Base-by-base conservation (phyloP, 208 protist genomes). In the Acanthamoeba castellanii region DNA sequence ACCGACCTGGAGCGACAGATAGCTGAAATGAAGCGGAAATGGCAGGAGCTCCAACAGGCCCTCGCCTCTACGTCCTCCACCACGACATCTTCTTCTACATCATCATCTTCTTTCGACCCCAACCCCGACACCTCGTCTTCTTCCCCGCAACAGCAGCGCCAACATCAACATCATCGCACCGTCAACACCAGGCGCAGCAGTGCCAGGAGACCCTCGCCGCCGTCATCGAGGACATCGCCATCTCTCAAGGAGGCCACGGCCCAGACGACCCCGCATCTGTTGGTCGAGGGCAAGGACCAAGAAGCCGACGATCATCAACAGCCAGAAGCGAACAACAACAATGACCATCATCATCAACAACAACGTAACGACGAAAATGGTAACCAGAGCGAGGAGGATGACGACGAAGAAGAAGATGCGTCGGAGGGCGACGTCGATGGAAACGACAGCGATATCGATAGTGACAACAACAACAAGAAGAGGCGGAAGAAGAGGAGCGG, bases 11-110 rank as follows among this genome's bases (percentile, higher is more conserved):
- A 87, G 32, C 20, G 32, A 8, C 78, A 59, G 37, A 52, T 87
- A 59, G 78, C 37, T 16, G 78, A 87, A n/a, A 59, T 87, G 47
- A 87, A 87, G 78, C 9, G 78, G 13, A 52, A 37, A 14, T 87
- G 78, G 78, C 37, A 37, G 22, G 78, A 87, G 30, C 78, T 87
- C 3, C 78, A 87, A 25, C 78, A 87, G 7, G n/a, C 57, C 30
- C 78, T 87, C 64, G 59, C 59, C 9, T 37, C 30, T 76, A n/a
- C 30, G 5, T 47, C 70, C 32, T 30, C 70, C 70, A 47, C n/a
- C 14, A 47, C 32, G 7, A 20, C 72, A 52, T 81, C 72, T 81
- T 47, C 72, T 47, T 50, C 68, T 42, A 14, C 66, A 42, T 42
- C 45, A 47, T 47, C 72, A 47, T 22, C 72, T 50, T 47, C 72